phyloP scores from a whole-genome alignment of 2,329 filamentous ascomycete genomes.

The Talaromyces albobiverticillius region DNA sequence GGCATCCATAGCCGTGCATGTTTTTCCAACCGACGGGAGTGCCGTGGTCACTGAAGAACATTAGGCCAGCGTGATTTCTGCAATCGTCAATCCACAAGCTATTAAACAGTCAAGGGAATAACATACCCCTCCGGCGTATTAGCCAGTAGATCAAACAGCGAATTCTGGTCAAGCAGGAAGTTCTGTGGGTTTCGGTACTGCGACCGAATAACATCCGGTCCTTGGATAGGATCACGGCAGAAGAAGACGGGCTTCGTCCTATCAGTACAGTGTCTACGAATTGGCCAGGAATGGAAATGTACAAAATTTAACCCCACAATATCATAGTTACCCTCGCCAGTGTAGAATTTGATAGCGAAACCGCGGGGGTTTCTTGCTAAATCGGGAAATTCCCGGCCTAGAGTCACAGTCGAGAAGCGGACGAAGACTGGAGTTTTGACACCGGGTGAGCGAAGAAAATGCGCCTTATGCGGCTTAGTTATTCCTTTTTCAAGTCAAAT shows the following conservation, averaged over 20 bases:
- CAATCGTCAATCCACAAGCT: constrained; percentile 1
- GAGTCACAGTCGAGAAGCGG: constrained; percentile 46
- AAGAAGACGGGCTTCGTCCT: constrained; percentile 45
- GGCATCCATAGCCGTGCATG: constrained; percentile 45
- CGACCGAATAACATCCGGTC: constrained; percentile 49
- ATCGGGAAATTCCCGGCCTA: constrained; percentile 45
- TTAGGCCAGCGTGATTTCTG: constrained; percentile 48
- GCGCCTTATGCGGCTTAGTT: constrained; percentile 32
- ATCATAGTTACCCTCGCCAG: constrained; percentile 49
- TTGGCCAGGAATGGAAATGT: too few relatives aligned
- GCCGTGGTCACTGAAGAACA: constrained; percentile 53
- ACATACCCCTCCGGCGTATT: constrained; percentile 44
- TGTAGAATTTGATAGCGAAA: constrained; percentile 52
- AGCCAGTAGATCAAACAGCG: constrained; percentile 49
- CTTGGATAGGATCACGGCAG: constrained; percentile 48
- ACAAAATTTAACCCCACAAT: constrained; percentile 48
- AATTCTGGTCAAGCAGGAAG: constrained; percentile 50
- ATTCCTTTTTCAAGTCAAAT: too few relatives aligned
- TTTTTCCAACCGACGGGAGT: constrained; percentile 47
- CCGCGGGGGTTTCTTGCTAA: constrained; percentile 47
- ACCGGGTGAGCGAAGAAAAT: constrained; percentile 39
- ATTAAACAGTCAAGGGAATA: too few relatives aligned
- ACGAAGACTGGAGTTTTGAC: constrained; percentile 44
- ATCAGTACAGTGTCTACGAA: too few relatives aligned
- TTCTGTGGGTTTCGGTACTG: constrained; percentile 48